Conservation (phyloP, 768 basidiomycete genomes). For the Gyrodon lividus region DNA sequence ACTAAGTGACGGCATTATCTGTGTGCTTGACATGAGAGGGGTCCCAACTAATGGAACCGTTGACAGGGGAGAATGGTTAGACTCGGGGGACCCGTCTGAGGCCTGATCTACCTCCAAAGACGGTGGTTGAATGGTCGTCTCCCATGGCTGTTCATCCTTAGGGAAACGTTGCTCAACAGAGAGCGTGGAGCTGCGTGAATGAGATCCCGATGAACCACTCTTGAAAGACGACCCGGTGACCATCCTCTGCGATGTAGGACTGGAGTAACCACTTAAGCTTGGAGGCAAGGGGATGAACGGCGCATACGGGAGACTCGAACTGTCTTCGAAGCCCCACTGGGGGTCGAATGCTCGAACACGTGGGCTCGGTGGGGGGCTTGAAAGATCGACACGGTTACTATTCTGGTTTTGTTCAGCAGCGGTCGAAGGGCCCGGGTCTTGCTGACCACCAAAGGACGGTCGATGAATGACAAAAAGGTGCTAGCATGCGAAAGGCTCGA, state of each 20-base stretch:
- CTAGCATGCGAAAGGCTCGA: slow-evolving; percentile 6
- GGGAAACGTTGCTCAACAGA: slow-evolving; percentile 29
- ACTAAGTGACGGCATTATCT: slow-evolving; percentile 13
- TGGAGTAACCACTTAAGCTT: slow-evolving; percentile 31
- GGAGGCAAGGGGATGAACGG: slow-evolving; percentile 32
- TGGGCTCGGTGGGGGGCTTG: slow-evolving; percentile 6
- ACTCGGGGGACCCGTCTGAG: slow-evolving; percentile 15
- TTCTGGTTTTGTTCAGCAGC: neutral
- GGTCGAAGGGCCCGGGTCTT: neutral
- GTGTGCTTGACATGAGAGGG: slow-evolving; percentile 18
- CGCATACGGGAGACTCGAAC: slow-evolving; percentile 20
- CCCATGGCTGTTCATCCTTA: slow-evolving; percentile 16
- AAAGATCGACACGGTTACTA: neutral
- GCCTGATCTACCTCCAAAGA: slow-evolving; percentile 8
- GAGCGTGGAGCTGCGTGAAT: slow-evolving; percentile 32
- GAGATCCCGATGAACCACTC: slow-evolving; percentile 15
- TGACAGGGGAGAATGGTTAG: slow-evolving; percentile 32
- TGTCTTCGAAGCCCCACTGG: slow-evolving; percentile 23
- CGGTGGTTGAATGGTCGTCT: slow-evolving; percentile 5
- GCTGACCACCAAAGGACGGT: slow-evolving; percentile 15
- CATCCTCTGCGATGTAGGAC: slow-evolving; percentile 27
- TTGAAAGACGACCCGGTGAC: slow-evolving; percentile 9
- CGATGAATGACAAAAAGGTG: slow-evolving; percentile 30
- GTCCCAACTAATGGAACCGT: slow-evolving; percentile 31
- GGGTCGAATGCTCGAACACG: slow-evolving; percentile 17